Evolutionary conservation across 148 eudicot species (phyloP), one percentile per base, ranked within the genome.

Genomic region (Camellia granthamiana): DNA sequence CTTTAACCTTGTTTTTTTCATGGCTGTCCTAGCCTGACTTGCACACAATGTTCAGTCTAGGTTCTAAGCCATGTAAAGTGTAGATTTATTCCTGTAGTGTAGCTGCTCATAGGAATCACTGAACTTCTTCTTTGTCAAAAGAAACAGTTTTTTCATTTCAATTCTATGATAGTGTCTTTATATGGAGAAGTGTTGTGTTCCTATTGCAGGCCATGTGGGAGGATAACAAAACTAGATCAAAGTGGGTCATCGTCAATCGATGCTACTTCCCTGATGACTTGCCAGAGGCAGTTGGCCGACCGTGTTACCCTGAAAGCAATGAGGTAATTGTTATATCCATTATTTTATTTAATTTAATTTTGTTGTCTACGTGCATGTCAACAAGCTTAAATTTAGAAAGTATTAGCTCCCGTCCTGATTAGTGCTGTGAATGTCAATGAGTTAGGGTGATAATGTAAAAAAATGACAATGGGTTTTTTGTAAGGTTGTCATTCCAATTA

Each of bases 141-240:
- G 66, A 21, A 51, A 13, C 52, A 51, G 79, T 64, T 44, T 41
- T 69, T 77, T 54, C 21, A 23, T 47, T 30, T 69, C 16, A 0
- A 60, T 43, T 56, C 54, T 69, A 7, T 72, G 79, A 55, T 18
- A 15, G 59, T 72, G 65, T 64, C 56, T 55, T 76, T 64, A 65
- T 42, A 63, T 18, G 74, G 72, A 67, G 69, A 52, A 76, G 52
- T 12, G 41, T 46, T 77, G 46, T 30, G 56, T 23, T 16, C 80
- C 41, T 85, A 67, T 75, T 83, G 82, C 90, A 95, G 99, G 91
- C 86, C 83, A 95, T 95, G 98, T 95, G 99, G 99, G 99, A 95
- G 86, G 98, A 95, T 80, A 77, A 80, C 66, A 85, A 86, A 84
- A 93, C 89, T 78, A 83, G 80, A 84, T 80, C 72, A 46, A 95